A percentile compares a stretch with the other conserved stretches of the same genome.
Evolutionary conservation across 2,329 filamentous ascomycete species (phyloP).

Genomic region (Hymenoscyphus albidus): DNA sequence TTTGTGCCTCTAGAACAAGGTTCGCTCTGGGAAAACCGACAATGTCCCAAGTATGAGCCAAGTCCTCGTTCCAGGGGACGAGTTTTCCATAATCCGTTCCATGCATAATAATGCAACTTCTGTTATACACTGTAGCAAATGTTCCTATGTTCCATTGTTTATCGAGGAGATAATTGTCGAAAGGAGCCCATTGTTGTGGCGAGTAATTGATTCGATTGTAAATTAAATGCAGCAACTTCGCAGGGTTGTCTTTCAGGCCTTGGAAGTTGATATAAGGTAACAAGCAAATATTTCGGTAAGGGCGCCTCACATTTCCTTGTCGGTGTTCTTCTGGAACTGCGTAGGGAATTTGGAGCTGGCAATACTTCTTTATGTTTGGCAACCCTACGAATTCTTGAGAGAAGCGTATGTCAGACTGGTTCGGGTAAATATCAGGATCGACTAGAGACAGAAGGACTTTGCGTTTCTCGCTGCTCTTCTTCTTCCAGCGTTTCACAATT

Average conservation of each 20-base stretch:
- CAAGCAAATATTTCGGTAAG: conserved; percentile 3
- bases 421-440: not conserved
- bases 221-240: conserved; percentile 10
- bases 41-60: conserved; percentile 11
- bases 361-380: not conserved
- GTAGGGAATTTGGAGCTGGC: not conserved
- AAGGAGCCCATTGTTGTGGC: conserved; percentile 9
- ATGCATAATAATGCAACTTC: conserved; percentile 10
- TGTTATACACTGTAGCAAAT: not conserved
- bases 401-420: not conserved
- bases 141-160: conserved; percentile 7
- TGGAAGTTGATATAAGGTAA: conserved; percentile 11
- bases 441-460: conserved; percentile 3
- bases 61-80: not conserved
- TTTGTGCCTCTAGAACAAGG: conserved; percentile 19
- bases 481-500: conserved; percentile 11
- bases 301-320: not conserved
- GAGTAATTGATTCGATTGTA: conserved; percentile 11
- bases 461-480: conserved; percentile 11
- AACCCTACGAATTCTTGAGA: not conserved
- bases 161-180: conserved; percentile 6
- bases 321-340: not conserved
- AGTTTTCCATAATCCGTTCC: conserved; percentile 11
- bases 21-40: conserved; percentile 16
- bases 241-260: conserved; percentile 2